Base-by-base conservation (phyloP, 148 eudicot genomes). In the Chenopodium album region DNA sequence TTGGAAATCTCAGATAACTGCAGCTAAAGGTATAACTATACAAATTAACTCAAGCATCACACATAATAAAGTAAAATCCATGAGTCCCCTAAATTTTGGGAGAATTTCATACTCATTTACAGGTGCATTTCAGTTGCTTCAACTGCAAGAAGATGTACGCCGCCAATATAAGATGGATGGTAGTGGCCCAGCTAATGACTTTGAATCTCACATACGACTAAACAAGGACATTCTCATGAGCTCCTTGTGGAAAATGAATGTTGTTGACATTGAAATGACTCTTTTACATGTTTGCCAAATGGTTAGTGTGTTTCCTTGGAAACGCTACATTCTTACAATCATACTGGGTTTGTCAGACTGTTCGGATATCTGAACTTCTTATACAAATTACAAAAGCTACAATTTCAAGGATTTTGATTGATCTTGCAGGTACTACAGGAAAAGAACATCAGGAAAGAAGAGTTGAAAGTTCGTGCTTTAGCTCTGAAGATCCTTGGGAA, bases 181-280 rank as follows among this genome's bases (percentile, higher is more conserved):
- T 16, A 88, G 82, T 70, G 91, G 91, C 46, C 88, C 91, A 50
- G 89, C 84, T 14, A 91, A 90, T 80, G 91, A 92, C 77, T 84
- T 89, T 23, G 94, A 95, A 71, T 87, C 97, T 52, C 93, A 95
- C 76, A 82, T 91, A 52, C 83, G 85, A 67, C 80, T 77, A 46
- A 93, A 94, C 85, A 95, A 91, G 83, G 95, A 94, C 20, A 87
- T 89, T 19, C 90, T 96, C 68, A 94, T 94, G 94, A 92, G 85
- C 88, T 96, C 99, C 1, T 73, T 96, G 0, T 96, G 99, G 99
- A 96, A 96, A 80, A 73, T 96, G 85, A 94, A 96, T 86, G 98
- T 94, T 1, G 99, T 94, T n/a, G 98, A 96, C 78, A 94, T 96
- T 62, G 99, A 96, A 89, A 88, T 94, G 79, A 96, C 99, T 69